These are phyloP conservation scores for Solanum etuberosum DNA, from an alignment of 257 asterid genomes.

Conservation along the genomic window DNA sequence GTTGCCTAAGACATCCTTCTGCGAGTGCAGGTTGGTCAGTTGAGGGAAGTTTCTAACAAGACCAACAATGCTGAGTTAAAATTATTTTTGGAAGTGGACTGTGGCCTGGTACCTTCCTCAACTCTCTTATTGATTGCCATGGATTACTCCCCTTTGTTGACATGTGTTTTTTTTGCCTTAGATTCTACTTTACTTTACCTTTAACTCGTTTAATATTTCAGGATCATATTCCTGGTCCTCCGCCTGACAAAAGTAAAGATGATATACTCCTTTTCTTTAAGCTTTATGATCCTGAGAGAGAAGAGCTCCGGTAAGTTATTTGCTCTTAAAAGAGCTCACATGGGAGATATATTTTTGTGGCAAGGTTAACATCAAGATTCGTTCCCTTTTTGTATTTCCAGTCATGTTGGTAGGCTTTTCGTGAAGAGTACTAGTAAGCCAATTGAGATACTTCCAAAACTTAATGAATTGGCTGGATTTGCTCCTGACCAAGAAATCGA, in stretches of 20 bases:
- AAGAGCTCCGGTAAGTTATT: conserved; percentile 63
- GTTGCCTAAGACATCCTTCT: not conserved
- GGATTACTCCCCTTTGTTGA: not conserved
- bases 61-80: conserved; percentile 76
- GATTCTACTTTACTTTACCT: not conserved
- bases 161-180: not conserved
- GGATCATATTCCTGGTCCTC: conserved; percentile 63
- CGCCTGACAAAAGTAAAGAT: conserved; percentile 72
- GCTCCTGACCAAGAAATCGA: conserved; percentile 85
- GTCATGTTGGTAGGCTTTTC: conserved; percentile 78
- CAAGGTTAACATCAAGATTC: not conserved
- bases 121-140: not conserved
- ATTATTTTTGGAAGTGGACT: conserved; percentile 71
- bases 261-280: conserved; percentile 83
- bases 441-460: conserved; percentile 46
- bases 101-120: conserved; percentile 47
- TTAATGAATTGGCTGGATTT: conserved; percentile 89
- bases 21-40: conserved; percentile 68
- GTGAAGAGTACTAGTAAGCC: conserved; percentile 74
- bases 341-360: not conserved
- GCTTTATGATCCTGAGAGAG: conserved; percentile 84
- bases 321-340: not conserved
- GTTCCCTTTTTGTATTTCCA: conserved; percentile 17
- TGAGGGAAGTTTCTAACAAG: conserved; percentile 79
- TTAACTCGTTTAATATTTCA: conserved; percentile 13